Base-by-base conservation (phyloP, 2,329 filamentous ascomycete species). In the Arthrobotrys musiformis region DNA sequence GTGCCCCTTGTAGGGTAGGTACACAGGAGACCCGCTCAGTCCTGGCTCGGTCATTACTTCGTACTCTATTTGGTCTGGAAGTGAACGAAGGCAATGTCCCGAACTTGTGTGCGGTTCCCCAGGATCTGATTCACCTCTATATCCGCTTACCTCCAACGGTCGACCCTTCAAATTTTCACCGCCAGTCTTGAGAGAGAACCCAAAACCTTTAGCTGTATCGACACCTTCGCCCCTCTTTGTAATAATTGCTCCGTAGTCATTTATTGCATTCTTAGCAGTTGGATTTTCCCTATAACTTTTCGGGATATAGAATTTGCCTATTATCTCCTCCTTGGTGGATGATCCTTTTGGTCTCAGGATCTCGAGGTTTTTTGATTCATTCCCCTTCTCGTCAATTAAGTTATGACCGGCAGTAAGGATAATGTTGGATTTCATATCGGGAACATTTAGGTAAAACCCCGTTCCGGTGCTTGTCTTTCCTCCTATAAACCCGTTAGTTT, bases 1-100 rank as follows among this genome's bases (percentile, higher is more conserved):
- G n/a, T 67, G 63, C 33, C 63, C 63, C 48, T 56, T 56, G 15
- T 6, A 67, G 6, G 63, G 33, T 33, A 67, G 33, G 37, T 42
- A 46, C 28, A 67, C 63, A 22, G 63, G 63, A 56, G 63, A 67
- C 35, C 63, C 63, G 33, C 63, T 67, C n/a, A 67, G 46, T 33
- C 63, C 63, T 35, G 35, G 24, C 26, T 67, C 63, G 13, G 63
- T 67, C 19, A 2, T 33, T 19, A 67, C 22, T 54, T 67, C 35
- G 28, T 67, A 67, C 33, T 42, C 48, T 46, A 67, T 26, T 44
- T 56, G 46, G 4, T 17, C 48, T 42, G 33, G 24, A 35, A 35
- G n/a, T 22, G 48, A 33, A 56, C 48, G 48, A 13, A n/a, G 4
- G 24, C 63, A 67, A 28, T 44, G 1, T n/a, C 63, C 63, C 22